Conservation (phyloP, 306 rosid genomes). For the Vicia sativa region DNA sequence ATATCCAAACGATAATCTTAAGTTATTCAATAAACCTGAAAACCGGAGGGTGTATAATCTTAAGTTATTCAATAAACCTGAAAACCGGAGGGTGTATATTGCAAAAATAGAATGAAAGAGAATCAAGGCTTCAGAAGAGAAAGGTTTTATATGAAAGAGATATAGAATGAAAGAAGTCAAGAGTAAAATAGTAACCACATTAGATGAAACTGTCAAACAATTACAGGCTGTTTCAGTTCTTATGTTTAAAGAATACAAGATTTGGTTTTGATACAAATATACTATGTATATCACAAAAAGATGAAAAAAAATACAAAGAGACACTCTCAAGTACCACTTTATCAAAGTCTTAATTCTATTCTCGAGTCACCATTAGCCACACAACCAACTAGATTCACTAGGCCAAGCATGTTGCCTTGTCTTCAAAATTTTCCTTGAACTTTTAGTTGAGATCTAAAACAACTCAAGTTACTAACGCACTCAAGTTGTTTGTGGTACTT, state of each 20-base stretch:
- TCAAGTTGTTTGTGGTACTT: conserved; percentile 54
- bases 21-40: no score
- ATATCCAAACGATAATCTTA: no score
- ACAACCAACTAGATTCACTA: conserved; percentile 38
- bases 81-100: background rate
- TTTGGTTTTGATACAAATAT: conserved; percentile 50
- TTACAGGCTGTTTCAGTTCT: conserved; percentile 62
- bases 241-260: conserved; percentile 76
- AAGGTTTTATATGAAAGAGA: background rate
- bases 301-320: conserved; percentile 33
- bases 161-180: background rate
- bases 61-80: no score
- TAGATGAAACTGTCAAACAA: conserved; percentile 46
- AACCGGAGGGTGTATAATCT: no score
- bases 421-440: conserved; percentile 47
- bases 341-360: conserved; percentile 43
- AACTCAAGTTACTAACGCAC: conserved; percentile 43
- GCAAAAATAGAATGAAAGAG: conserved; percentile 8
- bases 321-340: conserved; percentile 41
- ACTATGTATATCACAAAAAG: conserved; percentile 67
- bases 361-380: conserved; percentile 40
- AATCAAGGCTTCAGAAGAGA: background rate
- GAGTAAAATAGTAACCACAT: conserved; percentile 39
- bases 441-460: conserved; percentile 41
- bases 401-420: conserved; percentile 31